Percentiles rank a stretch among this genome's conserved stretches.
Evolutionary conservation across 306 rosid genomes (phyloP).

Genomic region (Abrus precatorius): DNA sequence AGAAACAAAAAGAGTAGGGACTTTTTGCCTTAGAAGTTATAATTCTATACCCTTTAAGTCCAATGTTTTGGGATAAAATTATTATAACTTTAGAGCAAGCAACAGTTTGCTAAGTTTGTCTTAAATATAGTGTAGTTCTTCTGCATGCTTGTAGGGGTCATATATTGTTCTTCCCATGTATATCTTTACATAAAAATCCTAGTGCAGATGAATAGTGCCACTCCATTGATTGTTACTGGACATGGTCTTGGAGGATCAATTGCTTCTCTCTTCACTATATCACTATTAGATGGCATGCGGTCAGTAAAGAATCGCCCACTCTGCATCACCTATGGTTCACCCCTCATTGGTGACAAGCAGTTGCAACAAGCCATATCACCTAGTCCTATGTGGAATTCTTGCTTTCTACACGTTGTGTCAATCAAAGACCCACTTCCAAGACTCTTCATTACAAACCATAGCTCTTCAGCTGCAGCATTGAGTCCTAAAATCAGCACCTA

Average conservation of each 20-base stretch:
- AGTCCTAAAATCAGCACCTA: background rate
- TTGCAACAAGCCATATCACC: slow-evolving; percentile 54
- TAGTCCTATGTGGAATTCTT: slow-evolving; percentile 65
- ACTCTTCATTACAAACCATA: background rate
- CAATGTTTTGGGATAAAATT: too few relatives aligned
- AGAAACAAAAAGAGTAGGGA: background rate
- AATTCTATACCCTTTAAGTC: too few relatives aligned
- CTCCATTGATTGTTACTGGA: slow-evolving; percentile 62
- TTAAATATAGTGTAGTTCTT: too few relatives aligned
- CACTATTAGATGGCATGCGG: slow-evolving; percentile 54
- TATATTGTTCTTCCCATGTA: too few relatives aligned
- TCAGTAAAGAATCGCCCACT: slow-evolving; percentile 59
- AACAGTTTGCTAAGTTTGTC: too few relatives aligned
- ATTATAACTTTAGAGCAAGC: too few relatives aligned
- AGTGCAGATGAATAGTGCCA: slow-evolving; percentile 39
- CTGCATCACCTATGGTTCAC: slow-evolving; percentile 78
- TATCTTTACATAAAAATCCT: too few relatives aligned
- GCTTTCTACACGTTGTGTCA: slow-evolving; percentile 67
- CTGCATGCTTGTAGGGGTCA: too few relatives aligned
- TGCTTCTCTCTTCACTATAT: slow-evolving; percentile 72
- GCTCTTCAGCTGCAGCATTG: too few relatives aligned
- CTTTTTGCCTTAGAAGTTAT: too few relatives aligned
- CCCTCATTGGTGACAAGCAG: slow-evolving; percentile 56
- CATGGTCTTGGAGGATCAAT: slow-evolving; percentile 65
- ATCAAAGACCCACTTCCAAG: slow-evolving; percentile 58